A percentile compares a stretch with the other conserved stretches of the same genome.
These are phyloP conservation scores for Rhinocladiella mackenziei DNA, from an alignment of 2,329 filamentous ascomycete species.

Conservation along the genomic window DNA sequence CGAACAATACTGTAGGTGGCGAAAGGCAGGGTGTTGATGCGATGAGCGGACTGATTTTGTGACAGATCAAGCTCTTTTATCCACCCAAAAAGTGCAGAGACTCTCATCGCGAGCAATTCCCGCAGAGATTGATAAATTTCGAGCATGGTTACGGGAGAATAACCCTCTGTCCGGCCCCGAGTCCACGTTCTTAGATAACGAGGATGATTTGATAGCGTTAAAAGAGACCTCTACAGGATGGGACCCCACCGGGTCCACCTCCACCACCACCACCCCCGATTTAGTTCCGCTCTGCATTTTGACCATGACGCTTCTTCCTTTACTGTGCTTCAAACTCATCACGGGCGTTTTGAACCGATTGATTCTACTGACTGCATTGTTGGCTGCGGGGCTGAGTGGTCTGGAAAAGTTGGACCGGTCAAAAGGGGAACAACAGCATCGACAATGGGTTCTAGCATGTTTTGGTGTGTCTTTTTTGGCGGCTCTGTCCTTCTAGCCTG, in stretches of 20 bases:
- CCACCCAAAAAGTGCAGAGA: constrained; percentile 23
- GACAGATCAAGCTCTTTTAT: constrained; percentile 31
- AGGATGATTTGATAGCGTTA: constrained; percentile 41
- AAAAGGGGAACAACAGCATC: constrained; percentile 18
- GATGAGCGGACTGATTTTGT: constrained; percentile 6
- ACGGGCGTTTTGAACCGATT: constrained; percentile 24
- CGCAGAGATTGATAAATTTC: constrained; percentile 42
- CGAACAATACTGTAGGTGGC: constrained; percentile 57
- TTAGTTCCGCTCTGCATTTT: constrained; percentile 19
- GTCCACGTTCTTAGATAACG: constrained; percentile 50
- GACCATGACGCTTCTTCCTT: constrained; percentile 22
- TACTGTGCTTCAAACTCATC: constrained; percentile 27
- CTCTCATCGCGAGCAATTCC: constrained; percentile 14
- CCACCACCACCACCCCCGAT: constrained; percentile 1
- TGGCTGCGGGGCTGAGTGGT: constrained; percentile 19
- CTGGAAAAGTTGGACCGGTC: constrained; percentile 20
- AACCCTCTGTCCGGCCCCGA: constrained; percentile 50
- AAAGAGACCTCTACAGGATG: constrained; percentile 2
- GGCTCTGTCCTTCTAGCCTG: constrained; percentile 18
- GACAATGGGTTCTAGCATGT: constrained; percentile 24
- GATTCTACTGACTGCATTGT: constrained; percentile 22
- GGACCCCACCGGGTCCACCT: too few relatives aligned
- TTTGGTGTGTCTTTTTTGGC: constrained; percentile 23
- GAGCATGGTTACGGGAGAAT: constrained; percentile 51
- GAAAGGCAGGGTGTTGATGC: not conserved